Conservation (phyloP, 495 filamentous ascomycete genomes). For the Cercophora sp. region DNA sequence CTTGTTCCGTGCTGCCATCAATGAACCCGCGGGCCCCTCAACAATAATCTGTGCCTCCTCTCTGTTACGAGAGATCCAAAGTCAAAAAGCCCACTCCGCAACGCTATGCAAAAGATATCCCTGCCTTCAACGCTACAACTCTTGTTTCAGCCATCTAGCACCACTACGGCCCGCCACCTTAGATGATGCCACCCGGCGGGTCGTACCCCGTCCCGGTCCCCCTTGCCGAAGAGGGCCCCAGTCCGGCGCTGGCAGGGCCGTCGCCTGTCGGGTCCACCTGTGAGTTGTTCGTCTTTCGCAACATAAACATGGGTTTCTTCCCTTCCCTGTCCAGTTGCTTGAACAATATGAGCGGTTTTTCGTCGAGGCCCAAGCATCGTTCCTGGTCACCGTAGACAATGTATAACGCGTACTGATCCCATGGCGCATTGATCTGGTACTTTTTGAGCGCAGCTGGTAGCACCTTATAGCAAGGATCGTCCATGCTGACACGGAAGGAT, state of each 20-base stretch:
- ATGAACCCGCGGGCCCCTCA: too few species aligned
- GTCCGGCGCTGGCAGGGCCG: constrained; percentile 45
- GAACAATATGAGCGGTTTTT: constrained; percentile 91
- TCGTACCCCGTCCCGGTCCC: constrained; percentile 40
- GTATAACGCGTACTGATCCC: constrained; percentile 94
- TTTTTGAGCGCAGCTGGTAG: constrained; percentile 92
- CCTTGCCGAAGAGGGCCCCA: constrained; percentile 24
- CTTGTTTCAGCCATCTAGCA: too few species aligned
- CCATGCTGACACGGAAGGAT: constrained; percentile 93
- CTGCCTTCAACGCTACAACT: too few species aligned
- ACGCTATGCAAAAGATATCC: constrained; percentile 12
- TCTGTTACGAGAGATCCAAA: too few species aligned
- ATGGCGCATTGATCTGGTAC: constrained; percentile 96
- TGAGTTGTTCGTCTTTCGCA: constrained; percentile 61
- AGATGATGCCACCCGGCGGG: constrained; percentile 55
- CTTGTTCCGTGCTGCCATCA: too few species aligned
- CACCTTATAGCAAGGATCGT: constrained; percentile 96
- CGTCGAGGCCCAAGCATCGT: constrained; percentile 83
- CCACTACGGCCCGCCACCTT: too few species aligned
- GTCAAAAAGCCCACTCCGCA: neutral
- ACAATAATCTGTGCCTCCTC: too few species aligned
- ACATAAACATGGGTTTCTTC: constrained; percentile 98
- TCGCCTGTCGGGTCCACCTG: constrained; percentile 34
- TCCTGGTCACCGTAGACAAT: constrained; percentile 98
- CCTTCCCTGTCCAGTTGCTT: constrained; percentile 96